Percentiles rank a stretch among this genome's conserved stretches.
phyloP scores from a whole-genome alignment of 2,329 filamentous ascomycete species.

The Metarhizium guizhouense region DNA sequence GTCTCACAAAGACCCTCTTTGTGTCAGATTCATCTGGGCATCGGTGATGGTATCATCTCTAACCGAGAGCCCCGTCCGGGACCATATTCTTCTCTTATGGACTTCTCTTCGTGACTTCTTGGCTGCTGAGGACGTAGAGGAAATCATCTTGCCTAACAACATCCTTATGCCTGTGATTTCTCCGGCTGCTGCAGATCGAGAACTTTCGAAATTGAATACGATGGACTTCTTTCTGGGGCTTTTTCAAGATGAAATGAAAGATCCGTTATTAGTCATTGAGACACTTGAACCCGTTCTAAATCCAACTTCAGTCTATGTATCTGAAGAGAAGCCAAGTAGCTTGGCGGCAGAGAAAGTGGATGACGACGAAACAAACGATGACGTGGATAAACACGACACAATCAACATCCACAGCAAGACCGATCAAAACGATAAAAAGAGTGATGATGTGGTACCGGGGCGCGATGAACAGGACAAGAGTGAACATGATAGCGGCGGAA shows the following conservation, averaged over 20 bases:
- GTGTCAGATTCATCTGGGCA: constrained; percentile 49
- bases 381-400: background rate
- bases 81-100: constrained; percentile 51
- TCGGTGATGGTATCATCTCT: constrained; percentile 45
- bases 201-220: constrained; percentile 85
- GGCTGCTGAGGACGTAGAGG: constrained; percentile 26
- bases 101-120: constrained; percentile 47
- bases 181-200: constrained; percentile 71
- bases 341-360: background rate
- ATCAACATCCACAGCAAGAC: background rate
- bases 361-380: background rate
- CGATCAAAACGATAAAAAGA: background rate
- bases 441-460: background rate
- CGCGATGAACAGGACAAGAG: background rate
- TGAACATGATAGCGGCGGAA: background rate
- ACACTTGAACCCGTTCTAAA: constrained; percentile 88
- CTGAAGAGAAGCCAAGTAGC: constrained; percentile 9
- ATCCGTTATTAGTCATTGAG: constrained; percentile 80
- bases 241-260: constrained; percentile 72
- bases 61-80: constrained; percentile 41
- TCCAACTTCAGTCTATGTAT: constrained; percentile 46
- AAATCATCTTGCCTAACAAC: constrained; percentile 70
- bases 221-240: constrained; percentile 93
- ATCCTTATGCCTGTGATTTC: constrained; percentile 83
- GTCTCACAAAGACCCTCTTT: constrained; percentile 28